phyloP scores from a whole-genome alignment of 139 green algal genomes.

The Chlorella ohadii region DNA sequence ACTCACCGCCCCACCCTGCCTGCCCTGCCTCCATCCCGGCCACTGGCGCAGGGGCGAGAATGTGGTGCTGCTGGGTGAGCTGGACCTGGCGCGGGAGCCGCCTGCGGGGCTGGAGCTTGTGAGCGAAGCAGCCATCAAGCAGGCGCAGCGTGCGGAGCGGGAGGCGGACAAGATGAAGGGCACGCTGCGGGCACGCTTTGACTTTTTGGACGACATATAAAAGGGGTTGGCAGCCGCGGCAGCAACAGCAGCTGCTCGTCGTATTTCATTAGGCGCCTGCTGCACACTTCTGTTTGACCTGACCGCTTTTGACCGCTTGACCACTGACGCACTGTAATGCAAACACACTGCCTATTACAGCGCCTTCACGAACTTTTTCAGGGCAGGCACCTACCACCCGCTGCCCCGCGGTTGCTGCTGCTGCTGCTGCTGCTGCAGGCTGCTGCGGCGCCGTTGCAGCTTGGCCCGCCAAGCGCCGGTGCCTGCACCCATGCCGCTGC shows the following conservation, averaged over 20 bases:
- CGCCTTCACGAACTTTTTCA: too few species aligned
- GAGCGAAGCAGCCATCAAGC: conserved; percentile 66
- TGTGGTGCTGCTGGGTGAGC: conserved; percentile 80
- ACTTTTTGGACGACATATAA: conserved; percentile 72
- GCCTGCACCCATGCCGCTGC: not conserved
- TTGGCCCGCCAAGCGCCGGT: not conserved
- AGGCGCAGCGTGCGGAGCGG: conserved; percentile 75
- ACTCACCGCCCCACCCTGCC: too few species aligned
- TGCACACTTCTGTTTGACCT: too few species aligned
- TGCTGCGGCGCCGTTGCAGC: not conserved
- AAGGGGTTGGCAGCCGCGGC: too few species aligned
- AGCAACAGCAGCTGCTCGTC: too few species aligned
- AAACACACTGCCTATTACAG: too few species aligned
- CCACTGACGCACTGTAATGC: too few species aligned
- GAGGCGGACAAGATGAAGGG: conserved; percentile 76
- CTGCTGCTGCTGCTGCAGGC: not conserved
- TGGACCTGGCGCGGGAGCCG: conserved; percentile 69
- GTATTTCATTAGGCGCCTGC: too few species aligned
- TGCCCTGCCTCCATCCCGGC: too few species aligned
- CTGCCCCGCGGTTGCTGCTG: not conserved
- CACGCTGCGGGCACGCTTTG: conserved; percentile 72
- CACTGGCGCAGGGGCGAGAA: conserved; percentile 75
- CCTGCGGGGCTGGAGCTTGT: conserved; percentile 50
- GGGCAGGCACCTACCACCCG: too few species aligned
- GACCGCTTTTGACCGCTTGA: too few species aligned